phyloP scores from a whole-genome alignment of 1,139 yeast species.

The Lizanozyma gosingica region DNA sequence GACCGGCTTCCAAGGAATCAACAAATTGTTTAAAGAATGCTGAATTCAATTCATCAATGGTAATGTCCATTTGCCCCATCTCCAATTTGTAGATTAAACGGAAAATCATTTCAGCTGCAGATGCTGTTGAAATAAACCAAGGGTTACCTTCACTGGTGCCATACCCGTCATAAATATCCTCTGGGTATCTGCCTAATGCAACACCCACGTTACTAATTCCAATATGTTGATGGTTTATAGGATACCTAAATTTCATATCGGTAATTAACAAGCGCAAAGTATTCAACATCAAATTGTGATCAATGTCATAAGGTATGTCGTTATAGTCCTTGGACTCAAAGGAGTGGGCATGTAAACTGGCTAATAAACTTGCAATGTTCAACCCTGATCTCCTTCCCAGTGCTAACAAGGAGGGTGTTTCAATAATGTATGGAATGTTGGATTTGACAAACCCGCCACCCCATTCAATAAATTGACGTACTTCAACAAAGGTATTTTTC shows the following conservation, averaged over 20 bases:
- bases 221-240: constrained; percentile 51
- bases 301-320: constrained; percentile 51
- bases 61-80: constrained; percentile 15
- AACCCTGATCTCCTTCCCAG: constrained; percentile 52
- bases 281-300: constrained; percentile 45
- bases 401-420: constrained; percentile 47
- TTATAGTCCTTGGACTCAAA: constrained; percentile 21
- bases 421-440: constrained; percentile 49
- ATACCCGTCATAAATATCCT: constrained; percentile 81
- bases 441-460: constrained; percentile 39
- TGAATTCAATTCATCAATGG: constrained; percentile 16
- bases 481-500: constrained; percentile 17
- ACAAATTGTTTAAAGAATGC: constrained; percentile 25
- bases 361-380: constrained; percentile 74
- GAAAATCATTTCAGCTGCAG: constrained; percentile 59
- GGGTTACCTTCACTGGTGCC: constrained; percentile 80
- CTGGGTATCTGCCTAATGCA: constrained; percentile 89
- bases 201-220: constrained; percentile 40
- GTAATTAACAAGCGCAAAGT: constrained; percentile 49
- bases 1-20: constrained; percentile 5
- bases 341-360: constrained; percentile 56
- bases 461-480: constrained; percentile 27
- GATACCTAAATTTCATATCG: constrained; percentile 67
- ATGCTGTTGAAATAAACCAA: constrained; percentile 85
- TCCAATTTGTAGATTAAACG: constrained; percentile 22